Evolutionary conservation across 2,329 filamentous ascomycete genomes (phyloP).

Genomic region (Endoconidiophora laricicola): DNA sequence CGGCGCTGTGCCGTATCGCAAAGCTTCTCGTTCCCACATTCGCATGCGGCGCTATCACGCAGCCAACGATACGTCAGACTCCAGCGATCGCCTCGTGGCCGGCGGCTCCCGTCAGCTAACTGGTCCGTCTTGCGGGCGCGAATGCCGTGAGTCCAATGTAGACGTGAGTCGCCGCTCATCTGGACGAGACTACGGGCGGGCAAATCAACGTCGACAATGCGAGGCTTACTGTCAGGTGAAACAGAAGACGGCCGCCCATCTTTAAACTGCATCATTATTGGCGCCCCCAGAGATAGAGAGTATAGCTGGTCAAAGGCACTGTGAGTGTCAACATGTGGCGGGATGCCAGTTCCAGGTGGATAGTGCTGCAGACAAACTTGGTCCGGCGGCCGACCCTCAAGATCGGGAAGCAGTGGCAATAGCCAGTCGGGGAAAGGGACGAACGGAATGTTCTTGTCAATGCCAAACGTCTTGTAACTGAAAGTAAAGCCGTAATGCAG

Average conservation of each 20-base stretch:
- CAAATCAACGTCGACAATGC: slow-evolving; percentile 27
- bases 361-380: slow-evolving; percentile 46
- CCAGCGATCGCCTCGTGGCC: slow-evolving; percentile 25
- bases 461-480: slow-evolving; percentile 40
- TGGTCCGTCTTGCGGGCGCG: slow-evolving; percentile 35
- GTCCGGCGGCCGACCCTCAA: slow-evolving; percentile 29
- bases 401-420: slow-evolving; percentile 27
- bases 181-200: slow-evolving; percentile 32
- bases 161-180: slow-evolving; percentile 31
- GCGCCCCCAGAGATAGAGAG: slow-evolving; percentile 26
- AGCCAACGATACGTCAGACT: slow-evolving; percentile 40
- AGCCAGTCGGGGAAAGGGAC: slow-evolving; percentile 36
- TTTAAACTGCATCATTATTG: slow-evolving; percentile 29
- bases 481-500: slow-evolving; percentile 41
- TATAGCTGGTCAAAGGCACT: slow-evolving; percentile 29
- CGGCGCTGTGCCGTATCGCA: slow-evolving; percentile 35
- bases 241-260: slow-evolving; percentile 15
- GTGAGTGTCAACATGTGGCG: slow-evolving; percentile 44
- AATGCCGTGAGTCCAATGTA: slow-evolving; percentile 41
- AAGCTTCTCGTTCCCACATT: slow-evolving; percentile 31
- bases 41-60: slow-evolving; percentile 28
- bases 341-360: slow-evolving; percentile 41
- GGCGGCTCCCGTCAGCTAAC: slow-evolving; percentile 27
- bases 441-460: slow-evolving; percentile 32
- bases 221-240: too few species aligned